Base-by-base conservation (phyloP, 2,329 filamentous ascomycete genomes). In the Hawksworthiomyces lignivorus region DNA sequence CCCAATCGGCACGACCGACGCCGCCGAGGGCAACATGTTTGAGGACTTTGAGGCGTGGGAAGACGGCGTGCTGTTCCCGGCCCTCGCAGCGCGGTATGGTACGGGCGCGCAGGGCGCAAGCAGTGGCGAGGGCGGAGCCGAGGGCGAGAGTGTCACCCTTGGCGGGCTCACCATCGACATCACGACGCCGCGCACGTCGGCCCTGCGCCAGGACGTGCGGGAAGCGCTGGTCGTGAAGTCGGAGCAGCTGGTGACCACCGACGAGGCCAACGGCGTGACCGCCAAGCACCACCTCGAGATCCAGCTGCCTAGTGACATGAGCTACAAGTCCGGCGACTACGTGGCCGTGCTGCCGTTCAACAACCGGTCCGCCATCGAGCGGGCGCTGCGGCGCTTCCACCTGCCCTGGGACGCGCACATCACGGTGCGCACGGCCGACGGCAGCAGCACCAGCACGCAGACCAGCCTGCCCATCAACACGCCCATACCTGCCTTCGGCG, bases 251-350 rank as follows among this genome's bases (percentile, higher is more conserved):
- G 62, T 84, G 26, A 77, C 50, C n/a, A 37, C 69, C 1, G n/a
- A n/a, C 61, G 64, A 1, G 68, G 63, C 0, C n/a, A n/a, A n/a
- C 69, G 67, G 20, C 64, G n/a, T n/a, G n/a, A n/a, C 75, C 0
- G 63, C 64, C 32, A 87, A 87, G 65, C 72, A 75, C 18, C 71
- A 81, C 47, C 71, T 86, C 17, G 76, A 77, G 46, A 75, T 87
- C 21, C 73, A 76, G 45, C 67, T 89, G 1, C 84, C 84, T 0
- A 72, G 70, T 0, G 75, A 73, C 42, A 71, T 77, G 68, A 70
- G 68, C 0, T 90, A 88, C 60, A 70, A 73, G 27, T 73, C 81
- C 4, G 85, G 84, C 9, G 85, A 89, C 55, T 89, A 90, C 54
- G 70, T 89, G 1, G 82, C 82, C 0, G 67, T 87, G 4, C 64